Evolutionary conservation across 192 early-diverging fungal species (phyloP), one percentile per base, ranked within the genome.

Genomic region (Backusella liffmaniae): DNA sequence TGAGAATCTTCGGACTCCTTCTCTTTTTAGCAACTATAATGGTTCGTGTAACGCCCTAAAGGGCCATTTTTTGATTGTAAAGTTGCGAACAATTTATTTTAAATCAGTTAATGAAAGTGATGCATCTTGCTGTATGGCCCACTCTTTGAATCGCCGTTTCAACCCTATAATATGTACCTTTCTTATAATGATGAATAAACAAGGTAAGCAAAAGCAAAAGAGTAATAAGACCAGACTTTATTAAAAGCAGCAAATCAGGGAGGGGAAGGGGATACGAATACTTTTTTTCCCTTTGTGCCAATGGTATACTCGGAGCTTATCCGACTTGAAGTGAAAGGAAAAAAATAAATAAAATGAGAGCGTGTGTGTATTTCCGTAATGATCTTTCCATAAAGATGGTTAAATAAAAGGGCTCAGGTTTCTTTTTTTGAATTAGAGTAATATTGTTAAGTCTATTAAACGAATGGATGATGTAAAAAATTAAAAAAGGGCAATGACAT

Each of bases 1-100:
- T 62, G 56, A 62, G 56, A 62, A 62, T 13, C 23, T 62, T 62
- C 56, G 56, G 56, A 29, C 56, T 62, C 21, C 26, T 26, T 62
- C 56, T 62, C 56, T 62, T 62, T 62, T 62, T 62, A 62, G 56
- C 56, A 62, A 62, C 56, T 62, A 62, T 29, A 62, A 29, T 62
- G 23, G 4, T 62, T 62, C 29, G 56, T 62, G 23, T 4, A 26
- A 62, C 56, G 26, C 4, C n/a, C 2, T 56, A 56, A 56, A 56
- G n/a, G 21, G 7, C 53, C 18, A 21, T 56, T 56, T 56, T 21
- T 62, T 62, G 23, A 10, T 23, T 26, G 26, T 62, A 62, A 62
- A 62, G 23, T 62, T 23, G 56, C 29, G 56, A 29, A 13, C 12
- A 62, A 62, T 62, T 62, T 62, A 62, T 62, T 62, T 62, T 29